Conservation (phyloP, 768 basidiomycete genomes). For the Tulasnella sp. region DNA sequence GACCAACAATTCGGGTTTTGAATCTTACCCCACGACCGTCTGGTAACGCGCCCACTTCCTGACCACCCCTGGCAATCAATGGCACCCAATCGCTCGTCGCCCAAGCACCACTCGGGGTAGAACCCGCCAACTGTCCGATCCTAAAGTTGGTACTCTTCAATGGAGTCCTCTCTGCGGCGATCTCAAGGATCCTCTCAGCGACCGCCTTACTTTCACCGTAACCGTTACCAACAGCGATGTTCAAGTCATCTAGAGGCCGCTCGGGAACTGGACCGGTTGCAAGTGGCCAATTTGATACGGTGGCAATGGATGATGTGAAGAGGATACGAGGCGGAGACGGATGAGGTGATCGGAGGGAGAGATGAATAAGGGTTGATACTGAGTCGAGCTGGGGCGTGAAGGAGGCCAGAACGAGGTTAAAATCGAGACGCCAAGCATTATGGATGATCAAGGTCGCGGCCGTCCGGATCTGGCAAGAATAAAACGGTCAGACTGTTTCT, state of each 20-base stretch:
- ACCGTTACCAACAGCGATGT: background rate
- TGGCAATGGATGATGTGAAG: slow-evolving; percentile 16
- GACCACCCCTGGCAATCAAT: slow-evolving; percentile 30
- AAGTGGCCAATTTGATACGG: slow-evolving; percentile 9
- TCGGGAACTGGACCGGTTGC: slow-evolving; percentile 1
- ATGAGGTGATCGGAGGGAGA: slow-evolving; percentile 14
- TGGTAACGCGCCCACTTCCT: slow-evolving; percentile 11
- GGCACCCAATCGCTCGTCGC: slow-evolving; percentile 38
- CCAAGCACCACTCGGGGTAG: slow-evolving; percentile 30
- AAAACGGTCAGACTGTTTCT: too few relatives aligned
- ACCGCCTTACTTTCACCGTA: slow-evolving; percentile 31
- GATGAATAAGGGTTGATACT: slow-evolving; percentile 14
- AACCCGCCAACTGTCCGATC: slow-evolving; percentile 32
- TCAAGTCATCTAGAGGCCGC: slow-evolving; percentile 9
- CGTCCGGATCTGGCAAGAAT: too few relatives aligned
- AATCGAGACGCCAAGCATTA: slow-evolving; percentile 19
- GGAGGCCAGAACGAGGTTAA: slow-evolving; percentile 17
- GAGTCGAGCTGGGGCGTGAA: slow-evolving; percentile 9
- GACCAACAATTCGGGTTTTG: too few relatives aligned
- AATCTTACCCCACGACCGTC: background rate
- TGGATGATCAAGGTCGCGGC: slow-evolving; percentile 9
- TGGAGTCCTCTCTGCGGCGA: slow-evolving; percentile 25
- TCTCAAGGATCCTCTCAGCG: slow-evolving; percentile 28
- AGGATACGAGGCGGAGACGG: slow-evolving; percentile 14
- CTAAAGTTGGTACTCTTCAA: slow-evolving; percentile 31